A percentile compares a stretch with the other conserved stretches of the same genome.
Conservation (phyloP, 805 yeast genomes). For the Saturnispora besseyi region DNA sequence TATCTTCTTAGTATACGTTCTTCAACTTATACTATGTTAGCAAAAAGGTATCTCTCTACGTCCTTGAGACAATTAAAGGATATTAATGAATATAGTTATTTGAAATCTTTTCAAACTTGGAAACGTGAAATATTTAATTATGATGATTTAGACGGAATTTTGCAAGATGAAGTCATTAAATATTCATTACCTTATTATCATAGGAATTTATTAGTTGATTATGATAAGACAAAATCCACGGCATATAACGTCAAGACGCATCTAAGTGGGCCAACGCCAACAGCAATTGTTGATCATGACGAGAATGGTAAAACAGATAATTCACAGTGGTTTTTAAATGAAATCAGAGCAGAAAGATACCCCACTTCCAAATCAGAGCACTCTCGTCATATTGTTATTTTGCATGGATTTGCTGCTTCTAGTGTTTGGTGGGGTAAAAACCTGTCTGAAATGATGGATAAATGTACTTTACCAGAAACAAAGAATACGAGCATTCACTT, state of each 20-base stretch:
- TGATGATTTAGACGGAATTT: conserved; percentile 15
- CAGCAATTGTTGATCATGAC: conserved; percentile 4
- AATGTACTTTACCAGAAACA: conserved; percentile 14
- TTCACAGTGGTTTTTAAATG: conserved; percentile 19
- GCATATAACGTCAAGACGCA: conserved; percentile 16
- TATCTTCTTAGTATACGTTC: not conserved
- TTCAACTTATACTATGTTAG: not conserved
- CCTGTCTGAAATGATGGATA: conserved; percentile 34
- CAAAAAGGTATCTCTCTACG: not conserved
- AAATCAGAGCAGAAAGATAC: conserved; percentile 20
- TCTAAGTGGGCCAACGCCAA: conserved; percentile 6
- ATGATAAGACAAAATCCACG: conserved; percentile 7
- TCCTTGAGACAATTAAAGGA: not conserved
- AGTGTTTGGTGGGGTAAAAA: conserved; percentile 49
- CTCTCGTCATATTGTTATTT: conserved; percentile 35
- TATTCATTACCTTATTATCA: conserved; percentile 23
- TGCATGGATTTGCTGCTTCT: conserved; percentile 53
- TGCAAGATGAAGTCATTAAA: conserved; percentile 21
- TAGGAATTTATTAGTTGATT: conserved; percentile 7
- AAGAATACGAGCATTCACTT: conserved; percentile 15
- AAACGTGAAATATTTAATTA: conserved; percentile 12
- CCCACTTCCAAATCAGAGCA: not conserved
- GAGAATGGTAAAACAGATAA: conserved; percentile 9
- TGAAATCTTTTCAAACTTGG: conserved; percentile 22
- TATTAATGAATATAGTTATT: not conserved